Conservation (phyloP, 306 rosid species). For the Inga leiocalycina region DNA sequence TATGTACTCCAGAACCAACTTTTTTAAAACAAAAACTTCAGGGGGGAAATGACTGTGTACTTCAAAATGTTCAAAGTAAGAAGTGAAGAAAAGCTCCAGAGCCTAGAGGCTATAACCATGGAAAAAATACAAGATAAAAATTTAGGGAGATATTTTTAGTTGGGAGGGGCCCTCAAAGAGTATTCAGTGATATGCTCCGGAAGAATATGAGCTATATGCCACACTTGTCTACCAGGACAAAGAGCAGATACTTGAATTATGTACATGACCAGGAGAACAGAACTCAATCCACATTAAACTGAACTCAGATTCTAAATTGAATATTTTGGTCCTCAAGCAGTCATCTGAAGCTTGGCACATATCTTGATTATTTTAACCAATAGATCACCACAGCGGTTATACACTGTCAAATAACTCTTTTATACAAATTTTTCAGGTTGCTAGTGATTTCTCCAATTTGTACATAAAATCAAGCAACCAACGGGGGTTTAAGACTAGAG, state of each 20-base stretch:
- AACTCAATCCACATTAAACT: not conserved
- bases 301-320: not conserved
- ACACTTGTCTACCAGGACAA: not conserved
- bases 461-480: conserved; percentile 1
- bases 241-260: conserved; percentile 10
- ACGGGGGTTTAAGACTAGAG: not conserved
- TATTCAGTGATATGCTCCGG: not conserved
- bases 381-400: not conserved
- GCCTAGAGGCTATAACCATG: not conserved
- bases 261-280: not conserved
- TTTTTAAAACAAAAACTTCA: not conserved
- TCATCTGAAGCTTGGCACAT: conserved; percentile 19
- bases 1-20: not conserved
- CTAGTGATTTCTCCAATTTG: not conserved
- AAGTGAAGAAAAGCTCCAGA: not conserved
- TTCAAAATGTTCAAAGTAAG: not conserved
- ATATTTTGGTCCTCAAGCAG: conserved; percentile 24
- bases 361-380: conserved; percentile 11
- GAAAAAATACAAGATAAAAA: not conserved
- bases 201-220: not conserved
- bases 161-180: not conserved
- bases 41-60: not conserved
- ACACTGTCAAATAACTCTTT: not conserved
- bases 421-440: conserved; percentile 10
- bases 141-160: not conserved